phyloP scores from a whole-genome alignment of 1,284 basidiomycete genomes.

The Rhodotorula sp. region DNA sequence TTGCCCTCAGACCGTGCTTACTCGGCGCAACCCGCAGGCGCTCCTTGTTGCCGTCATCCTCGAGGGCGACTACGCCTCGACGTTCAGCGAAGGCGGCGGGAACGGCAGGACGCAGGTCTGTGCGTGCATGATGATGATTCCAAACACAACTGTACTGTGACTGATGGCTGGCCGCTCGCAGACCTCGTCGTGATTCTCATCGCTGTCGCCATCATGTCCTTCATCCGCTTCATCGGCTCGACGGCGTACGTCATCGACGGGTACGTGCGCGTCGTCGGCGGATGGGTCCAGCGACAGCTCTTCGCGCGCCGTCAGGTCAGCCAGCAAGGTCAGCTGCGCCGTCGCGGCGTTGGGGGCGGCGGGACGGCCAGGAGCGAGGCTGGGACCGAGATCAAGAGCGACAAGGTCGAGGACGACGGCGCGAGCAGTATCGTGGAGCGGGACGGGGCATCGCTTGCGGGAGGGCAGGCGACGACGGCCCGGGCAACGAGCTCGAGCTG shows the following conservation, averaged over 20 bases:
- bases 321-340: constrained; percentile 7
- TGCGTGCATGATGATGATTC: neutral
- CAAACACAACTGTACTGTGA: neutral
- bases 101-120: constrained; percentile 51
- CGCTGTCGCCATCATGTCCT: constrained; percentile 65
- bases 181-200: constrained; percentile 71
- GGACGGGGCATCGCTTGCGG: neutral
- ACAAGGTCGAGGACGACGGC: constrained; percentile 4
- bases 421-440: neutral
- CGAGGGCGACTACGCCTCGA: constrained; percentile 63
- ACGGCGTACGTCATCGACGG: constrained; percentile 65
- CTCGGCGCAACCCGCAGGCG: constrained; percentile 56
- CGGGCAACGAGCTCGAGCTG: neutral
- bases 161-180: neutral
- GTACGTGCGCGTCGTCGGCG: constrained; percentile 26
- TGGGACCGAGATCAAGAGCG: constrained; percentile 17
- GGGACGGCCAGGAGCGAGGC: neutral
- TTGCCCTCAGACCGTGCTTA: neutral
- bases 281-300: constrained; percentile 15
- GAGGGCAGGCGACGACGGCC: neutral
- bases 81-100: constrained; percentile 59
- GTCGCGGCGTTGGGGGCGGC: neutral
- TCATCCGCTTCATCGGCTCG: constrained; percentile 63
- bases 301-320: constrained; percentile 24
- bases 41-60: constrained; percentile 73